Base-by-base conservation (phyloP, 345 rosid genomes). In the Gossypioides kirkii region DNA sequence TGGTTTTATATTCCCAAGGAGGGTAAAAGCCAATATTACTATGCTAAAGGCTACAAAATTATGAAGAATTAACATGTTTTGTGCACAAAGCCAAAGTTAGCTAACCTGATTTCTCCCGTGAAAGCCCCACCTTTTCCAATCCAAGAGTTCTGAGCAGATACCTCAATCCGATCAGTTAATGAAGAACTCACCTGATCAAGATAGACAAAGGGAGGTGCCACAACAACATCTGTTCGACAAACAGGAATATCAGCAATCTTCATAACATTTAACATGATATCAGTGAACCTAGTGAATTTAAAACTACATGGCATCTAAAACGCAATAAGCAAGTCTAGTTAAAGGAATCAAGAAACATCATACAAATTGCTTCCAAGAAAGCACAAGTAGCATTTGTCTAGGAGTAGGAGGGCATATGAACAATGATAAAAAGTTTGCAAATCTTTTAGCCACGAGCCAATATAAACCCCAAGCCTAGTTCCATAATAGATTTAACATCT, bases 131-230 rank as follows among this genome's bases (percentile, higher is more conserved):
- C 99, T 84, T 95, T 95, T 3, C 94, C 82, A 28, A 93, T 83
- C 99, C 99, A 95, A 75, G 97, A 91, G 87, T 95, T 95, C 75
- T 95, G 99, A 80, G 90, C 90, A 63, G 99, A 84, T 86, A 92
- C 69, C 76, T 91, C 93, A 79, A 95, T 85, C 65, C 92, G 86
- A 77, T 87, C 89, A 0, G 87, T 86, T 76, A 95, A 77, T 2
- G 91, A 86, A 58, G 79, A 76, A 76, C 86, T 91, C 80, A 95
- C 96, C 75, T 82, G 88, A 81, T 95, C 93, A 45, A 95, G 86
- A 88, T 92, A 95, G 65, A 92, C 84, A 81, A 89, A 95, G 41
- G 98, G 97, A 74, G 99, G 99, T 16, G 99, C 85, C 76, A 92
- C 99, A 73, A 92, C 97, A 72, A 95, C 89, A 83, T 95, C 99